Percentiles rank a stretch among this genome's conserved stretches.
Conservation (phyloP, 371 early-diverging fungal genomes). For the Apophysomyces variabilis region DNA sequence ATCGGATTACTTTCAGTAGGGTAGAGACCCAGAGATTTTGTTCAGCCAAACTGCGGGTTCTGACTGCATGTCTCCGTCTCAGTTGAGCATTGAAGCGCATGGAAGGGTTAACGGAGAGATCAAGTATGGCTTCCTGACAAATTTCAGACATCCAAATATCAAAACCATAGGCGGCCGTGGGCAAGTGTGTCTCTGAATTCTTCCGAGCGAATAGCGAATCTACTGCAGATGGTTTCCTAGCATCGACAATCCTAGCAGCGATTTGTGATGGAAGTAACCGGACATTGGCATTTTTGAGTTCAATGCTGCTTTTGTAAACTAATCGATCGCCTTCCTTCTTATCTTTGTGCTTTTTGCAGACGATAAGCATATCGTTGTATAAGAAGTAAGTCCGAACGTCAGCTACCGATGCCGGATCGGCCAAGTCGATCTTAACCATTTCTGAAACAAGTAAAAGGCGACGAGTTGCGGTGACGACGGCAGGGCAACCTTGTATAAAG, state of each 20-base stretch:
- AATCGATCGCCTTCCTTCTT: not conserved
- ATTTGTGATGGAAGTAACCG: not conserved
- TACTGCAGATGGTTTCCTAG: not conserved
- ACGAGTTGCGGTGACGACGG: slow-evolving; percentile 24
- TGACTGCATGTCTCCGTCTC: not conserved
- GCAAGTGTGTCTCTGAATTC: not conserved
- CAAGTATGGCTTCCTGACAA: not conserved
- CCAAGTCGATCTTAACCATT: slow-evolving; percentile 31
- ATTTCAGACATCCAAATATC: not conserved
- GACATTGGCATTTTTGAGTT: not conserved
- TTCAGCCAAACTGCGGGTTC: not conserved
- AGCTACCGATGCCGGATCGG: slow-evolving; percentile 21
- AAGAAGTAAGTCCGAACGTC: slow-evolving; percentile 36
- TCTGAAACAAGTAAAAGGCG: slow-evolving; percentile 27
- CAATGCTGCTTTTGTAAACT: not conserved
- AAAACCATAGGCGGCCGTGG: not conserved
- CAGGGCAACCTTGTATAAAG: slow-evolving; percentile 27
- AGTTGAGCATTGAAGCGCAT: not conserved
- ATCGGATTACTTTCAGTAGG: not conserved
- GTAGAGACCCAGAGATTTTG: not conserved
- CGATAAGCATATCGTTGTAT: slow-evolving; percentile 20
- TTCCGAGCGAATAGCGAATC: not conserved
- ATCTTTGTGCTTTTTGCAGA: not conserved
- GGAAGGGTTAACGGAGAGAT: not conserved
- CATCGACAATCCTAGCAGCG: not conserved